A percentile compares a stretch with the other conserved stretches of the same genome.
These are phyloP conservation scores for Stellera chamaejasme DNA, from an alignment of 345 rosid species.

Conservation along the genomic window DNA sequence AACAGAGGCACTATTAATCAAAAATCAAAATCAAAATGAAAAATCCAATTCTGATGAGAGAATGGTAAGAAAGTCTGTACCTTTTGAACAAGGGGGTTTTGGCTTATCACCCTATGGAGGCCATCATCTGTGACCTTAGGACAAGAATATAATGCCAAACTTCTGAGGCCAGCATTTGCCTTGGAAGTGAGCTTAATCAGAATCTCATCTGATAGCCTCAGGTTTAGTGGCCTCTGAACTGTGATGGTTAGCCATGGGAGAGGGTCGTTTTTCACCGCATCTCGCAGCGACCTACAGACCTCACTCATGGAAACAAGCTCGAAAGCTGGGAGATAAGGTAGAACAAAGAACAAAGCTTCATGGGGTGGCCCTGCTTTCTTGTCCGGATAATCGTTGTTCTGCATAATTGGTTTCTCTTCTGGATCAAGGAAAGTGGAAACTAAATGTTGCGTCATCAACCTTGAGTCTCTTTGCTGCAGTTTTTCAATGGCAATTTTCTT, in stretches of 20 bases:
- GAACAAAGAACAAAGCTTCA: slow-evolving; percentile 46
- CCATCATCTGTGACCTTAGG: slow-evolving; percentile 49
- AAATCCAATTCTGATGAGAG: neutral
- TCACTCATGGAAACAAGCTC: slow-evolving; percentile 49
- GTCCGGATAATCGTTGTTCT: neutral
- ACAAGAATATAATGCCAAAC: slow-evolving; percentile 39
- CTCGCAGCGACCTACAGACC: slow-evolving; percentile 41
- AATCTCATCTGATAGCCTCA: slow-evolving; percentile 39
- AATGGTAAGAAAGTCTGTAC: slow-evolving; percentile 17
- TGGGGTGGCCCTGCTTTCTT: slow-evolving; percentile 31
- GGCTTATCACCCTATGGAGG: slow-evolving; percentile 34
- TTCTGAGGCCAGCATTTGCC: slow-evolving; percentile 44
- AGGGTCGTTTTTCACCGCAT: slow-evolving; percentile 39
- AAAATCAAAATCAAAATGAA: neutral
- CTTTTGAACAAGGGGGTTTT: slow-evolving; percentile 56
- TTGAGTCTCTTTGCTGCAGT: too few relatives aligned
- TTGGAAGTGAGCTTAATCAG: slow-evolving; percentile 35
- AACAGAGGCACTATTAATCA: slow-evolving; percentile 1
- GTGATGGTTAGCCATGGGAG: slow-evolving; percentile 47
- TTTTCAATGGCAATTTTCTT: too few relatives aligned
- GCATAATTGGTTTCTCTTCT: neutral
- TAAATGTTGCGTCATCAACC: too few relatives aligned
- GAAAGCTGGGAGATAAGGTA: slow-evolving; percentile 48
- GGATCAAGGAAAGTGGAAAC: neutral
- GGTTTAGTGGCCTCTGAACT: slow-evolving; percentile 35